Evolutionary conservation across 2,329 filamentous ascomycete genomes (phyloP).

Genomic region (Taxawa tesnikishii): DNA sequence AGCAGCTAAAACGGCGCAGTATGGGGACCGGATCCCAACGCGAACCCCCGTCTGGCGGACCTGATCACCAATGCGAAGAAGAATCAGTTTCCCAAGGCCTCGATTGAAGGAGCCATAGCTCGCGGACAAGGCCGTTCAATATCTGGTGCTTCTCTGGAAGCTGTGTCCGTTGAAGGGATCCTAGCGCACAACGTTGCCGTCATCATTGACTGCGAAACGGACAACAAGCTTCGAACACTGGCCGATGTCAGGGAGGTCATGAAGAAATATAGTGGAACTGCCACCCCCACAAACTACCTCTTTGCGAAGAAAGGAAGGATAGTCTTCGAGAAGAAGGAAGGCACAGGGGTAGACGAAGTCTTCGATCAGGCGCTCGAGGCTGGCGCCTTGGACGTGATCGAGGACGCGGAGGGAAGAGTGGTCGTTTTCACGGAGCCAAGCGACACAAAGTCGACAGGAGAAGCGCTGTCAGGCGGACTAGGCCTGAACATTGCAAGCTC

Average conservation of each 20-base stretch:
- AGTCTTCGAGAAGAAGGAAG: slow-evolving; percentile 50
- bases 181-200: slow-evolving; percentile 61
- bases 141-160: slow-evolving; percentile 64
- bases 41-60: slow-evolving; percentile 64
- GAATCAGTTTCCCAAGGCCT: slow-evolving; percentile 68
- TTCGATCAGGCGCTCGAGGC: slow-evolving; percentile 76
- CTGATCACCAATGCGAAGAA: slow-evolving; percentile 71
- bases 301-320: slow-evolving; percentile 73
- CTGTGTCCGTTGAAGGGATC: slow-evolving; percentile 66
- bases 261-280: slow-evolving; percentile 57
- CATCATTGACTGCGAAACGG: slow-evolving; percentile 76
- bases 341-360: slow-evolving; percentile 52
- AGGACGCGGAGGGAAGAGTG: slow-evolving; percentile 56
- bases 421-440: slow-evolving; percentile 59
- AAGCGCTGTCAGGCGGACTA: slow-evolving; percentile 50
- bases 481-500: slow-evolving; percentile 57
- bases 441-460: slow-evolving; percentile 50
- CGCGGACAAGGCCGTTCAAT: slow-evolving; percentile 76
- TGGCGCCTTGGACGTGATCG: slow-evolving; percentile 62
- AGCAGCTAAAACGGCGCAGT: slow-evolving; percentile 27
- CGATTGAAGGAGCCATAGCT: slow-evolving; percentile 76
- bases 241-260: slow-evolving; percentile 60
- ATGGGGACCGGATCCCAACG: slow-evolving; percentile 58
- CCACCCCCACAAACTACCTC: slow-evolving; percentile 67
- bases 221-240: slow-evolving; percentile 62